Percentiles rank a stretch among this genome's conserved stretches.
Conservation (phyloP, 495 filamentous ascomycete genomes). For the Penicillium bialowiezense region DNA sequence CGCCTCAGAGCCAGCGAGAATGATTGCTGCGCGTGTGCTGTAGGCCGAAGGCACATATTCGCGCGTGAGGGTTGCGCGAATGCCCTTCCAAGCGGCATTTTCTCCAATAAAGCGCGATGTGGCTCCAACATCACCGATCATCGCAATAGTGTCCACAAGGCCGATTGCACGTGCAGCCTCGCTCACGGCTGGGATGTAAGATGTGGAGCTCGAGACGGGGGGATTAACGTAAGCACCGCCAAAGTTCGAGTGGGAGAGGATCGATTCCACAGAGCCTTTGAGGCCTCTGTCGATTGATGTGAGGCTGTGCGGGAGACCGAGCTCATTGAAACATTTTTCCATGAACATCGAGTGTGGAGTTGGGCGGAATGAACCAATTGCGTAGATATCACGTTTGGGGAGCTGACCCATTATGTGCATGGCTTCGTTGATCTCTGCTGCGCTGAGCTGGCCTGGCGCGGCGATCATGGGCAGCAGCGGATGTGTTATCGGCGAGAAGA, state of each 20-base stretch:
- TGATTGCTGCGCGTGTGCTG: slow-evolving; percentile 66
- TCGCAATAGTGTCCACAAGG: slow-evolving; percentile 74
- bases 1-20: slow-evolving; percentile 63
- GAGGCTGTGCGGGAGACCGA: slow-evolving; percentile 77
- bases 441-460: slow-evolving; percentile 78
- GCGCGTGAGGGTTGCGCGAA: slow-evolving; percentile 72
- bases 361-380: slow-evolving; percentile 67
- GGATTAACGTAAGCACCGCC: slow-evolving; percentile 78
- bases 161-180: slow-evolving; percentile 73
- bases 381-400: slow-evolving; percentile 75
- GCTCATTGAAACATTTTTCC: slow-evolving; percentile 85
- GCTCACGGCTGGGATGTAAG: slow-evolving; percentile 62
- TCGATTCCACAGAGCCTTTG: slow-evolving; percentile 60
- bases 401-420: slow-evolving; percentile 75
- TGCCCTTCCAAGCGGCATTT: slow-evolving; percentile 81
- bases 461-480: slow-evolving; percentile 80
- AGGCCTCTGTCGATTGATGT: slow-evolving; percentile 68
- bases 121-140: slow-evolving; percentile 36
- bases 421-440: slow-evolving; percentile 77
- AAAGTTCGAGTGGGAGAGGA: slow-evolving; percentile 67
- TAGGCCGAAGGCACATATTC: slow-evolving; percentile 83
- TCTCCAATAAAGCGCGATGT: slow-evolving; percentile 61
- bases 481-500: slow-evolving; percentile 85
- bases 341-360: slow-evolving; percentile 78
- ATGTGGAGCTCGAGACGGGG: slow-evolving; percentile 49